Base-by-base conservation (phyloP, 169 alveolate genomes). In the Plasmodium berghei region DNA sequence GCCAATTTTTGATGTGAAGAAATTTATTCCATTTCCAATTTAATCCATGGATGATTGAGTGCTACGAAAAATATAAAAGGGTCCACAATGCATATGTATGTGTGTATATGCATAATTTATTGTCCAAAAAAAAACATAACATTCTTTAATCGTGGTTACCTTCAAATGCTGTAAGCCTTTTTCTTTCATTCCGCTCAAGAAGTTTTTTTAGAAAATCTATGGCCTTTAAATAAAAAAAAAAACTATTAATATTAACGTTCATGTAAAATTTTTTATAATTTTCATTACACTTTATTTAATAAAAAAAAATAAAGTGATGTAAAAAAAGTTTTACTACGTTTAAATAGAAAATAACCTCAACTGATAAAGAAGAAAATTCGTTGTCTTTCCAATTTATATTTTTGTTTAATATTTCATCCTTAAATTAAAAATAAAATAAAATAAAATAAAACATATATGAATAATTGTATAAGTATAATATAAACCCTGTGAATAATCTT, bases 191-290 rank as follows among this genome's bases (percentile, higher is more conserved):
- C 18, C 88, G 62, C 55, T 75, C 88, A 54, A 75, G 34, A 52
- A 75, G 88, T 55, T 63, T 75, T 75, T 75, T 75, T 75, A 75
- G 63, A 75, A 75, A 75, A 49, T 75, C 88, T 24, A 75, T 24
- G 6, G 88, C 88, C 88, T 75, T 46, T 26, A 49, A 48, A 48
- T 46, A 62, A 20, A 64, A 45, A 18, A 63, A 72, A 58, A 73
- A 73, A 45, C n/a, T n/a, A n/a, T n/a, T n/a, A n/a, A n/a, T 56
- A 40, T 22, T 9, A 63, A 3, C 34, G 58, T 42, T 42, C 20
- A 12, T 24, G 40, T 9, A 20, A 66, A 24, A 66, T 14, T 24
- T 10, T 12, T 24, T 9, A 52, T 5, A n/a, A 52, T 34, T 34
- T 34, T 34, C 3, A 3, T 34, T 34, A 5, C 18, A 52, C 4